A percentile compares a stretch with the other conserved stretches of the same genome.
Evolutionary conservation across 495 filamentous ascomycete species (phyloP).

Genomic region (Amphirosellinia nigrospora): DNA sequence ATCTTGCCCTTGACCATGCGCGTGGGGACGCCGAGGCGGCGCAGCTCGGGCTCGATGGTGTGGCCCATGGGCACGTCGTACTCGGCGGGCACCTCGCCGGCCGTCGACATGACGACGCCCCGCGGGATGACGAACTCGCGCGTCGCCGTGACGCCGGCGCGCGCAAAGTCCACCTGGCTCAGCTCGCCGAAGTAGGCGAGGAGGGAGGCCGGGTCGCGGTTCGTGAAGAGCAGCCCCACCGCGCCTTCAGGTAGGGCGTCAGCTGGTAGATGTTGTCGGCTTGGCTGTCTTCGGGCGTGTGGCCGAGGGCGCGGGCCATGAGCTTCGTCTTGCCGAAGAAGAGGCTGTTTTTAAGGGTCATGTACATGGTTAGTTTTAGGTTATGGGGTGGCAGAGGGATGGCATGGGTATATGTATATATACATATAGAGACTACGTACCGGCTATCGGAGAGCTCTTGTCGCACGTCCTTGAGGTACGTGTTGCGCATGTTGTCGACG

Average conservation of each 20-base stretch:
- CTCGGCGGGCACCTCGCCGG: slow-evolving; percentile 74
- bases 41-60: slow-evolving; percentile 83
- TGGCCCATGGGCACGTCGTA: slow-evolving; percentile 87
- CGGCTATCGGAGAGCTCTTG: slow-evolving; percentile 82
- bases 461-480: slow-evolving; percentile 90
- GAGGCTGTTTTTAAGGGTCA: slow-evolving; percentile 60
- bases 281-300: slow-evolving; percentile 73
- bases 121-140: slow-evolving; percentile 78
- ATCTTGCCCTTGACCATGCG: slow-evolving; percentile 87
- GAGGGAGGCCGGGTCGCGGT: slow-evolving; percentile 67
- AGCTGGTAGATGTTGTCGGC: slow-evolving; percentile 74
- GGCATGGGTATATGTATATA: not conserved
- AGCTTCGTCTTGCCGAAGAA: slow-evolving; percentile 99
- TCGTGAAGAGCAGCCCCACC: slow-evolving; percentile 90
- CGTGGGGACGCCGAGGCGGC: slow-evolving; percentile 87
- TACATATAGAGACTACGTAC: slow-evolving; percentile 62
- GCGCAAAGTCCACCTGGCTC: slow-evolving; percentile 76
- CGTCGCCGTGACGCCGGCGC: slow-evolving; percentile 78
- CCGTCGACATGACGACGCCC: slow-evolving; percentile 77
- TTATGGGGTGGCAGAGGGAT: not conserved
- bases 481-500: slow-evolving; percentile 99
- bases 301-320: slow-evolving; percentile 90
- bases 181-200: slow-evolving; percentile 70
- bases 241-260: slow-evolving; percentile 71
- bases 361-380: not conserved